A percentile compares a stretch with the other conserved stretches of the same genome.
phyloP scores from a whole-genome alignment of 2,329 filamentous ascomycete species.

The Arthrinium phaeospermum region DNA sequence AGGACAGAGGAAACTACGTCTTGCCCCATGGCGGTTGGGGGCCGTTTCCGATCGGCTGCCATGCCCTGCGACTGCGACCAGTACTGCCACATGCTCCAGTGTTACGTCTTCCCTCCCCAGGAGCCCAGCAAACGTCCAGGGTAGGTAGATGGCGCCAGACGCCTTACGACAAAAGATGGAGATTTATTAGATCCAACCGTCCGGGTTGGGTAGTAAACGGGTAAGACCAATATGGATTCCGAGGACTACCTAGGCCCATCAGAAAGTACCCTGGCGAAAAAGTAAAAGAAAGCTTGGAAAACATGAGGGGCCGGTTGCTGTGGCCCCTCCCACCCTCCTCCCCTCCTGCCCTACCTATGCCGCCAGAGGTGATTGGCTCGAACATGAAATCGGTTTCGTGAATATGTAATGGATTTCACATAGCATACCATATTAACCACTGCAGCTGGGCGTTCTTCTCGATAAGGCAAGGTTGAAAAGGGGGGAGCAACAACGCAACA shows the following conservation, averaged over 20 bases:
- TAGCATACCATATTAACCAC: not conserved
- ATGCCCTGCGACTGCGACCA: not conserved
- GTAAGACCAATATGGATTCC: not conserved
- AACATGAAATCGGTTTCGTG: not conserved
- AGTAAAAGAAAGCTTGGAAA: not conserved
- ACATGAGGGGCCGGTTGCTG: not conserved
- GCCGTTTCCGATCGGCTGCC: not conserved
- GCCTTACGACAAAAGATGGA: not conserved
- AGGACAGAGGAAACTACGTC: not conserved
- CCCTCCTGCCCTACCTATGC: not conserved
- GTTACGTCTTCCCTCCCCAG: not conserved
- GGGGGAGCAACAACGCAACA: not conserved
- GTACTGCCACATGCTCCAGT: not conserved
- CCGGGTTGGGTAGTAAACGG: not conserved
- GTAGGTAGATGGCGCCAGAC: not conserved
- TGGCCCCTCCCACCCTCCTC: not conserved
- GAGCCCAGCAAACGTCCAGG: not conserved
- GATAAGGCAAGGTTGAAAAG: conserved; percentile 5
- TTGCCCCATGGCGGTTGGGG: not conserved
- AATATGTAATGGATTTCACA: not conserved
- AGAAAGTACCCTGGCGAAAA: not conserved
- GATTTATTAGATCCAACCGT: not conserved
- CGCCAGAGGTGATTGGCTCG: not conserved
- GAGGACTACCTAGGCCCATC: not conserved
- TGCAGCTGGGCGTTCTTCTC: not conserved